Conservation (phyloP, 768 basidiomycete genomes). For the Trametes elegans region DNA sequence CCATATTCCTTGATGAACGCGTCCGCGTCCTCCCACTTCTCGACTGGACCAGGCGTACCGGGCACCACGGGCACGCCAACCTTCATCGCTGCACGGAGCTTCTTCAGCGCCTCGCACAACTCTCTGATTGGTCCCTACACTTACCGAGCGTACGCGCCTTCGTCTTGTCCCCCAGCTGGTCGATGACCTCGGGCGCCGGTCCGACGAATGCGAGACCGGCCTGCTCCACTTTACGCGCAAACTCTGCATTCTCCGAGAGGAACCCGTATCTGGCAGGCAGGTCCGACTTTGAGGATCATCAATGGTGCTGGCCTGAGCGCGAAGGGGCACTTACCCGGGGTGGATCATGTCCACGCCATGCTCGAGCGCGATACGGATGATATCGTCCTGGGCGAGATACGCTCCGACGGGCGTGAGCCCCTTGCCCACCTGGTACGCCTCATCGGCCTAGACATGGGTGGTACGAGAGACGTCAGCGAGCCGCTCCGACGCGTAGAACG, state of each 20-base stretch:
- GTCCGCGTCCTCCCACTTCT: conserved; percentile 71
- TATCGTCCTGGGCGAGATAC: conserved; percentile 96
- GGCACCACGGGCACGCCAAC: conserved; percentile 95
- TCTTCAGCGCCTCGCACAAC: no score
- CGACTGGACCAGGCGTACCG: conserved; percentile 95
- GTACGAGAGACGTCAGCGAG: no score
- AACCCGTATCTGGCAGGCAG: conserved; percentile 78
- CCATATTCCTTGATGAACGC: conserved; percentile 94
- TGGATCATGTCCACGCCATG: conserved; percentile 99
- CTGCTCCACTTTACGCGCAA: conserved; percentile 97
- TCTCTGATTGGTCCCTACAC: conserved; percentile 3
- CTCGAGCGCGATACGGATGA: conserved; percentile 93
- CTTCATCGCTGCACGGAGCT: conserved; percentile 83
- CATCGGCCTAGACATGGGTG: conserved; percentile 92
- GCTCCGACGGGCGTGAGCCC: conserved; percentile 95
- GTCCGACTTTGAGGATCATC: conserved; percentile 13
- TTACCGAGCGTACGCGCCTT: conserved; percentile 89
- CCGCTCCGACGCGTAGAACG: conserved; percentile 4
- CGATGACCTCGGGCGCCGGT: conserved; percentile 93
- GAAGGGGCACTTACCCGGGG: conserved; percentile 61
- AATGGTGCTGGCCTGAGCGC: background rate
- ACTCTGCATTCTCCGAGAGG: conserved; percentile 94
- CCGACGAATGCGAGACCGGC: conserved; percentile 98
- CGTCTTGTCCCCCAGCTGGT: conserved; percentile 97
- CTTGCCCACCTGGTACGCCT: conserved; percentile 97